Conservation (phyloP, 176 grass and related monocot species). For the Rhynchospora tenuis region DNA sequence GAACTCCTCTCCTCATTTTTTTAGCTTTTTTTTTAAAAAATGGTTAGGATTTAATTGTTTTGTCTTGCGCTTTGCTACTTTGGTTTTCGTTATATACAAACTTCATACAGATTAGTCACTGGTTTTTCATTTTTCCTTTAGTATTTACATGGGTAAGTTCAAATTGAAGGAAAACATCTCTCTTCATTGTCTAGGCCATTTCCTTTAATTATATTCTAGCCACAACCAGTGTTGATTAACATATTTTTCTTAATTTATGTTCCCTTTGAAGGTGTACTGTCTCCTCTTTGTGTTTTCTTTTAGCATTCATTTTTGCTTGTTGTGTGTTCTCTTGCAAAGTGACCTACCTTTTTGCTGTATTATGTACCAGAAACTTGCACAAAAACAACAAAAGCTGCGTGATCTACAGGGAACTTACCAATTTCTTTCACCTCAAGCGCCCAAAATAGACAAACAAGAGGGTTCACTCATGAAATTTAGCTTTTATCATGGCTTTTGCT, state of each 20-base stretch:
- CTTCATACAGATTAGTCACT: not conserved
- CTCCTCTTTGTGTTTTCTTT: constrained; percentile 6
- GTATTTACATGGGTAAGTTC: not conserved
- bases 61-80: not conserved
- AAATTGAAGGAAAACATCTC: not conserved
- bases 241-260: not conserved
- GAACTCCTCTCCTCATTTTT: not conserved
- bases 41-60: not conserved
- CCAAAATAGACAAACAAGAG: constrained; percentile 10
- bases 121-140: not conserved
- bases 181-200: not conserved
- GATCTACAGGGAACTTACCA: not conserved
- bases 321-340: not conserved
- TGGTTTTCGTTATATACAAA: not conserved
- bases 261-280: not conserved
- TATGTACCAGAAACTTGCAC: not conserved
- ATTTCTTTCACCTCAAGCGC: not conserved
- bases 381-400: not conserved
- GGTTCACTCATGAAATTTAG: not conserved
- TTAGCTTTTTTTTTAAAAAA: not conserved
- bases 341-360: not conserved
- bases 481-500: constrained; percentile 1
- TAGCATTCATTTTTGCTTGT: not conserved
- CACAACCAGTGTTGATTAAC: not conserved
- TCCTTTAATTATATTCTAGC: not conserved